Base-by-base conservation (phyloP, 306 rosid species). In the Elaeagnus macrophylla region DNA sequence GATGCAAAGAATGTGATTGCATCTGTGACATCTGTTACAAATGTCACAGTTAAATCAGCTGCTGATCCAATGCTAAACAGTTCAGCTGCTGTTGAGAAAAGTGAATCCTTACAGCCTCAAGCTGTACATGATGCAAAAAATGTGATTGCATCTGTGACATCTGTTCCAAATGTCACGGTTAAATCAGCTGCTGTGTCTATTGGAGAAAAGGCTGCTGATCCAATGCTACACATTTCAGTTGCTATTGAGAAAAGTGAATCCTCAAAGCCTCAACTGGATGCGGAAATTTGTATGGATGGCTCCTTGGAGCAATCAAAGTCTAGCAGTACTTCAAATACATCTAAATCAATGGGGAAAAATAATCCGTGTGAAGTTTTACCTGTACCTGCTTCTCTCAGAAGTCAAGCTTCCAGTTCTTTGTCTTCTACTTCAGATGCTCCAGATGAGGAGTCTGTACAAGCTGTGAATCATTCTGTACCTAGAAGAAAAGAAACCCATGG, bases 401-500 rank as follows among this genome's bases (percentile, higher is more conserved):
- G 61, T 16, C 64, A 62, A 46, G 55, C 60, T 17, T 40, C 76
- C 46, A 53, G 64, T 68, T 56, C 66, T 9, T 13, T 50, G 16
- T 50, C 68, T 20, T 62, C 64, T 62, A 46, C 71, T 65, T 56
- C 73, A 9, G 48, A 64, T 72, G 57, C 63, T 13, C 45, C 49
- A 59, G 16, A 53, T 11, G 88, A 57, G 54, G 85, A 78, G 52
- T 56, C 78, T 62, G 67, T 62, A 54, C 53, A 72, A 19, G 72
- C 50, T 25, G 32, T 25, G 56, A 46, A 66, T 32, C 57, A 45
- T 62, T 67, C 63, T 71, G 89, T 84, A 62, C 69, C 73, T 40
- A 78, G 70, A 51, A 61, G 44, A 53, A 68, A 62, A 56, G 95
- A 87, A 67, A 65, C 75, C 32, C 70, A 80, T 64, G 67, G 73